Conservation (phyloP, 163 green algal genomes). For the Chlorella variabilis region DNA sequence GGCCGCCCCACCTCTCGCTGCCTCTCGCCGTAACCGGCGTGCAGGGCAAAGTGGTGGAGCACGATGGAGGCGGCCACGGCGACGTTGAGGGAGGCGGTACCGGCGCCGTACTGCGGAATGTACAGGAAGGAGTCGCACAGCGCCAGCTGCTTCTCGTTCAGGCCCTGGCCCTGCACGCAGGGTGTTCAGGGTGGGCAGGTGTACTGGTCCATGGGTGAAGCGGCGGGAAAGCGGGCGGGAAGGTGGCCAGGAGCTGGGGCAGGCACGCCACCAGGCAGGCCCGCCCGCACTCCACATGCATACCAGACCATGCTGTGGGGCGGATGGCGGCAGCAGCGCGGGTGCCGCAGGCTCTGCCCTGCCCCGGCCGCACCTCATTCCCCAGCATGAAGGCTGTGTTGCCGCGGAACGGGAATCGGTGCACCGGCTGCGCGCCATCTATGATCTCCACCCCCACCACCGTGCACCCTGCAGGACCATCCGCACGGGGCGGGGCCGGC, state of each 20-base stretch:
- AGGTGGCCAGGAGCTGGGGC: too few relatives aligned
- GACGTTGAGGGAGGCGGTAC: slow-evolving; percentile 97
- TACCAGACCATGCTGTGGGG: too few relatives aligned
- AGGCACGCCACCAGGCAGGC: too few relatives aligned
- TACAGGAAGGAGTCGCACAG: slow-evolving; percentile 96
- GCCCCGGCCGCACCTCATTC: too few relatives aligned
- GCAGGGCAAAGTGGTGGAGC: slow-evolving; percentile 95
- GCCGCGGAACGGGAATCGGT: slow-evolving; percentile 79
- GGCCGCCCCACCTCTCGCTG: slow-evolving; percentile 34
- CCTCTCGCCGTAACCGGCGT: slow-evolving; percentile 69
- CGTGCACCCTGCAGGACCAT: slow-evolving; percentile 59
- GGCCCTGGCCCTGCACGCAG: slow-evolving; percentile 73
- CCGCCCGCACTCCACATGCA: too few relatives aligned
- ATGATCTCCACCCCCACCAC: slow-evolving; percentile 91
- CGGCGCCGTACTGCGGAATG: slow-evolving; percentile 90
- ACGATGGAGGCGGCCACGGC: slow-evolving; percentile 93
- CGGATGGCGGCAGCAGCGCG: too few relatives aligned
- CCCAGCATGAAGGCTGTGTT: slow-evolving; percentile 90
- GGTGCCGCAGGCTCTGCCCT: too few relatives aligned
- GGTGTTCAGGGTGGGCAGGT: not conserved
- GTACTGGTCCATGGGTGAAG: not conserved
- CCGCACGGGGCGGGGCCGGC: too few relatives aligned
- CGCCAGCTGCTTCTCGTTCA: slow-evolving; percentile 81
- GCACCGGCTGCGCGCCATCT: slow-evolving; percentile 66
- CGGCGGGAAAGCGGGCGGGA: too few relatives aligned